Evolutionary conservation across 495 filamentous ascomycete genomes (phyloP), one percentile per base, ranked within the genome.

Genomic region (Sabuloglossum arenarium): DNA sequence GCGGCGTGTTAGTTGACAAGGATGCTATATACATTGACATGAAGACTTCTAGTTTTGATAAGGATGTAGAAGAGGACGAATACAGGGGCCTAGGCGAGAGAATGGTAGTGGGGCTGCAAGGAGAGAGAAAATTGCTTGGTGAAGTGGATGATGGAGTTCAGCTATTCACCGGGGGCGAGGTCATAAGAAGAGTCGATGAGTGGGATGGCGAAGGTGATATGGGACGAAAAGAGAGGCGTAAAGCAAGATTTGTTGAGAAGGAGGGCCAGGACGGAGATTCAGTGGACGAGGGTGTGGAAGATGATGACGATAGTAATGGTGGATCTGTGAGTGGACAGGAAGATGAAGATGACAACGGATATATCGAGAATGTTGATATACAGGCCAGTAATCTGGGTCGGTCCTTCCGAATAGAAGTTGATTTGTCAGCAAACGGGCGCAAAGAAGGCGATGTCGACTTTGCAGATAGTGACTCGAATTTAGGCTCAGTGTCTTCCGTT

Each of bases 401-500:
- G 60, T 25, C 68, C 52, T 50, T 73, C 68, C 62, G 73, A 65
- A 63, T 70, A 69, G 59, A 68, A 63, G 60, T 73, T 74, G 67
- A 79, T 78, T 25, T 68, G 73, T 10, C 68, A 73, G 43, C 67
- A 71, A 69, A 70, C 39, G 61, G 50, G 9, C 70, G 64, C 8
- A 69, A 73, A 12, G 79, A 81, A 32, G 82, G 78, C 42, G 78
- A 80, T 54, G 58, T 95, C 59, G 84, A 78, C n/a, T 98, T 95
- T 67, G 89, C 90, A 0, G 89, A 97, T 62, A 91, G 85, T 62
- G 91, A 98, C 64, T 96, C 90, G 6, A 93, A 97, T 65, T 71
- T 97, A 3, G 91, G 91, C 12, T 96, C 91, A 14, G 69, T 94
- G 34, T 93, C 84, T n/a, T 77, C 76, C 2, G 81, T 72, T 3